Evolutionary conservation across 2,329 filamentous ascomycete species (phyloP).

Genomic region (Penicillium sp.): DNA sequence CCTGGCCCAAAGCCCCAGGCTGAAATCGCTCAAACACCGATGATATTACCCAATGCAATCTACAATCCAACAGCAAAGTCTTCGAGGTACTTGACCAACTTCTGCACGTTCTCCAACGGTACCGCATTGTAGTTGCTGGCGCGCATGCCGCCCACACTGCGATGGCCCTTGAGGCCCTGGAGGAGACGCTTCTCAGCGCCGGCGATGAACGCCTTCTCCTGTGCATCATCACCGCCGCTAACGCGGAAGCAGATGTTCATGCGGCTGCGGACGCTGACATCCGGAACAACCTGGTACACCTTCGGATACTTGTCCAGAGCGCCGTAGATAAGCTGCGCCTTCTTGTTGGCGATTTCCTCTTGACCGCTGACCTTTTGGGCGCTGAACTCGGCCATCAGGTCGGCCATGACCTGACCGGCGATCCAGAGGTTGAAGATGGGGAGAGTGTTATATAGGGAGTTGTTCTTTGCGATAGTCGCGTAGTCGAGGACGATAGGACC

Average conservation of each 20-base stretch:
- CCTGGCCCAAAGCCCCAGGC: slow-evolving; percentile 12
- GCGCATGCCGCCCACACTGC: slow-evolving; percentile 80
- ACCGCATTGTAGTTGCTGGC: slow-evolving; percentile 89
- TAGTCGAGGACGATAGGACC: slow-evolving; percentile 74
- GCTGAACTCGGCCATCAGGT: slow-evolving; percentile 62
- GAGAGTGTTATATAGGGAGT: slow-evolving; percentile 92
- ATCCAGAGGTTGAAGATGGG: slow-evolving; percentile 93
- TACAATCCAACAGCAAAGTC: slow-evolving; percentile 49
- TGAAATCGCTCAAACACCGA: slow-evolving; percentile 16
- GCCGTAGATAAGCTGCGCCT: slow-evolving; percentile 72
- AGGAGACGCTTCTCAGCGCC: slow-evolving; percentile 66
- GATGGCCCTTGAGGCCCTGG: slow-evolving; percentile 81
- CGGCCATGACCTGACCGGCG: slow-evolving; percentile 80
- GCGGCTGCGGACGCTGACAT: slow-evolving; percentile 69
- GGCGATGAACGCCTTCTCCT: slow-evolving; percentile 76
- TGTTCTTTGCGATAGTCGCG: slow-evolving; percentile 82
- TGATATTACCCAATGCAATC: slow-evolving; percentile 5
- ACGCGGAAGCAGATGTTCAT: slow-evolving; percentile 97
- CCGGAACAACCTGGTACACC: slow-evolving; percentile 74
- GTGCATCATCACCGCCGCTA: slow-evolving; percentile 58
- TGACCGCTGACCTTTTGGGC: slow-evolving; percentile 70
- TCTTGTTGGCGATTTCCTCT: slow-evolving; percentile 66
- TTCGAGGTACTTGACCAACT: slow-evolving; percentile 43
- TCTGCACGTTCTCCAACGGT: slow-evolving; percentile 47
- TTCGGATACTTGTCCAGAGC: slow-evolving; percentile 69